Evolutionary conservation across 352 stramenopile species (phyloP), one percentile per base, ranked within the genome.

Genomic region (Blastocystis sp.): DNA sequence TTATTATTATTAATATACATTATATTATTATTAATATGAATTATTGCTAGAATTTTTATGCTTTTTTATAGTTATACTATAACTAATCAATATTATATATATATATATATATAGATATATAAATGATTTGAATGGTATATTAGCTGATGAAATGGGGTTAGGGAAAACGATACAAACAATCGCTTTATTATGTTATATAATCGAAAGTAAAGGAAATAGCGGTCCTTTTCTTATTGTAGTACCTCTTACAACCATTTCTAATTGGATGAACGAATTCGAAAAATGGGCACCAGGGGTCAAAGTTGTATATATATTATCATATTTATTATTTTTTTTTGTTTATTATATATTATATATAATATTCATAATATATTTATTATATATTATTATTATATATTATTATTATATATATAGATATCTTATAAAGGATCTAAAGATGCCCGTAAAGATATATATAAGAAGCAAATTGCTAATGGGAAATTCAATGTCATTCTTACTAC

Each of bases 41-140:
- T n/a, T n/a, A n/a, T n/a, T n/a, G n/a, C n/a, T n/a, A n/a, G n/a
- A n/a, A n/a, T n/a, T n/a, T n/a, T n/a, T n/a, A n/a, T n/a, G n/a
- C n/a, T n/a, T n/a, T n/a, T n/a, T n/a, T n/a, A n/a, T n/a, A n/a
- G n/a, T n/a, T n/a, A n/a, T n/a, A n/a, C n/a, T n/a, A n/a, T n/a
- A n/a, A n/a, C n/a, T n/a, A n/a, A n/a, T n/a, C n/a, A n/a, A n/a
- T n/a, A n/a, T n/a, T n/a, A n/a, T n/a, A n/a, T n/a, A n/a, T n/a
- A n/a, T n/a, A n/a, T n/a, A n/a, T n/a, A n/a, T n/a, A n/a, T n/a
- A n/a, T n/a, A n/a, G n/a, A n/a, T n/a, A n/a, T n/a, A n/a, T n/a
- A 66, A 95, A 97, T 65, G 86, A 91, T 42, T 86, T 97, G 36
- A 95, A 96, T 72, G 90, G 86, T 25, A 96, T 96, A 47, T 68